Evolutionary conservation across 768 basidiomycete species (phyloP).

Genomic region (Russula griseocarnosa): DNA sequence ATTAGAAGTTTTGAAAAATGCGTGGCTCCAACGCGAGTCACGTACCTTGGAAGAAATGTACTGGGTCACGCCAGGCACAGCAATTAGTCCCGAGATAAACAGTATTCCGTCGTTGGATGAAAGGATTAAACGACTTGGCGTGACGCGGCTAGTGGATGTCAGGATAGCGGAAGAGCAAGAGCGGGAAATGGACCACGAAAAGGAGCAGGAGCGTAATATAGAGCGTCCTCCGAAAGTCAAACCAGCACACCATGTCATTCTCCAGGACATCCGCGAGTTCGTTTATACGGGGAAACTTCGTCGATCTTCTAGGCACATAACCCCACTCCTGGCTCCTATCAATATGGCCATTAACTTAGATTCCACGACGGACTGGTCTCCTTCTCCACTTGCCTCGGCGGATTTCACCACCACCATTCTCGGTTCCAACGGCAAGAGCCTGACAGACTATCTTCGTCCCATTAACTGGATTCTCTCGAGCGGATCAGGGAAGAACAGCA

Average conservation of each 20-base stretch:
- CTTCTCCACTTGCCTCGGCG: conserved; percentile 12
- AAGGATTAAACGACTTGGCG: conserved; percentile 16
- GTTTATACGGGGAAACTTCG: conserved; percentile 11
- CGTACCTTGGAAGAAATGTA: conserved; percentile 23
- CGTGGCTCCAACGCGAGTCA: conserved; percentile 21
- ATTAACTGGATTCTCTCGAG: conserved; percentile 23
- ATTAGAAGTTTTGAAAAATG: background rate
- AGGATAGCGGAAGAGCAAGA: conserved; percentile 24
- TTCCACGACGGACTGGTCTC: conserved; percentile 3
- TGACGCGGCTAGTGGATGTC: background rate
- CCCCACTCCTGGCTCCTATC: conserved; percentile 3
- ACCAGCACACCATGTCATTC: conserved; percentile 5
- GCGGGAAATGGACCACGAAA: conserved; percentile 22
- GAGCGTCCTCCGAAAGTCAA: conserved; percentile 8
- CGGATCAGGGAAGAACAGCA: conserved; percentile 6
- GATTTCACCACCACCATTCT: conserved; percentile 15
- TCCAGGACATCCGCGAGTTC: conserved; percentile 12
- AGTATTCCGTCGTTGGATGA: conserved; percentile 5
- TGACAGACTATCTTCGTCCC: conserved; percentile 23
- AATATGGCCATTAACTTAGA: background rate
- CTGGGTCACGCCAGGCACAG: background rate
- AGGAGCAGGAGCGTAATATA: conserved; percentile 19
- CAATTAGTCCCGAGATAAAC: background rate
- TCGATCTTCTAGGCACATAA: background rate
- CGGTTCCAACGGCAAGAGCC: background rate